Evolutionary conservation across 106 monocot species (phyloP), one percentile per base, ranked within the genome.

Genomic region (Platanthera guangdongensis): DNA sequence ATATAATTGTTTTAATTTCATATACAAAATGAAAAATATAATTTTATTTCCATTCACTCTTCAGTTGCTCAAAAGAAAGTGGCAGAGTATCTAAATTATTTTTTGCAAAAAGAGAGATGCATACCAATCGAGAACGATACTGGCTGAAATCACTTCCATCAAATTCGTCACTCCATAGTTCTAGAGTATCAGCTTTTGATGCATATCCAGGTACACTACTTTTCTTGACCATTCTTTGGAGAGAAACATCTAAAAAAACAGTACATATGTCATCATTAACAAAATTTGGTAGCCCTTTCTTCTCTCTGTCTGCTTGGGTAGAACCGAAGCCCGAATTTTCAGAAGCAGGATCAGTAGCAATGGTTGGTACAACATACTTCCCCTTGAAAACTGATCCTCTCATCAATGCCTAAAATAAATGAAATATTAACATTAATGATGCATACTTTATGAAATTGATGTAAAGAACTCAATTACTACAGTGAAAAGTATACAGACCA

Each of bases 71-170:
- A 32, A 65, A 12, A 30, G 59, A 60, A 65, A 5, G 32, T 65
- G 25, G 25, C 65, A 65, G 32, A 65, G 32, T 0, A 12, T 30
- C 4, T 30, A 65, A 65, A 30, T 65, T 12, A 72, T 51, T 49
- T 47, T 48, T 71, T n/a, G 5, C 71, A 49, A 16, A 8, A 48
- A 15, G 22, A 19, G 11, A 72, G 4, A 8, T 9, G 6, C 51
- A 51, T 88, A 99, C 94, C 99, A 99, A 68, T 80, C 83, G 94
- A 57, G 92, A 90, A 53, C 99, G 99, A 75, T 99, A 99, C 73
- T 92, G 91, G 65, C 94, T 74, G 69, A 99, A 99, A 69, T 92
- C 94, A 54, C 75, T 99, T 18, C 78, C 88, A 77, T 92, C 94
- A 80, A 94, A 88, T 67, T 99, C 99, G 54, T 92, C 90, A 75